Conservation (phyloP, 805 yeast genomes). For the Barnettozyma populi region DNA sequence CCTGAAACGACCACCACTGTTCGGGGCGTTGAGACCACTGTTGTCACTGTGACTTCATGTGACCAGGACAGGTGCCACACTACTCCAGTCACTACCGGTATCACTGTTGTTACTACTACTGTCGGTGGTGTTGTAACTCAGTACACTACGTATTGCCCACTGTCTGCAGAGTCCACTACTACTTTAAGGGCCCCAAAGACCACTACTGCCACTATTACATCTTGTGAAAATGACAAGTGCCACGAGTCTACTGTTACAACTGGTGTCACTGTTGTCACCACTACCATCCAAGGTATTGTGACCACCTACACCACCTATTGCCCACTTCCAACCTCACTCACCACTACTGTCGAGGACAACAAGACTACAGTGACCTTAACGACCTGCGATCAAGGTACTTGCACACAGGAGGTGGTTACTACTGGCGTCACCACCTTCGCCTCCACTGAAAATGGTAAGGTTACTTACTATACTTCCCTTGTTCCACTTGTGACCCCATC, state of each 20-base stretch:
- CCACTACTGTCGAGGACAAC: not conserved
- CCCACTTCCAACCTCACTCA: not conserved
- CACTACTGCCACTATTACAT: constrained; percentile 1
- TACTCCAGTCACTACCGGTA: constrained; percentile 4
- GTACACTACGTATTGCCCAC: not conserved
- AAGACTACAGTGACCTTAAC: not conserved
- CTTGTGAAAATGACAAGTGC: constrained; percentile 1
- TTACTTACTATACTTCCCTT: not conserved
- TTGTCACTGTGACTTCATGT: constrained; percentile 9
- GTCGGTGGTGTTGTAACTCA: constrained; percentile 8
- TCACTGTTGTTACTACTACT: constrained; percentile 4
- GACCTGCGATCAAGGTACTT: not conserved
- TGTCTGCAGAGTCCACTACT: not conserved
- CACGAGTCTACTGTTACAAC: not conserved
- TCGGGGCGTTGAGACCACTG: not conserved
- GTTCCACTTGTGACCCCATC: not conserved
- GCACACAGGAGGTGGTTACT: not conserved
- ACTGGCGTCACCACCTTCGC: not conserved
- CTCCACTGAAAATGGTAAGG: not conserved
- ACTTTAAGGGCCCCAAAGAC: not conserved
- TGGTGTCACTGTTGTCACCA: not conserved
- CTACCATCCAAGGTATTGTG: not conserved
- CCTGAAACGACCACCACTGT: constrained; percentile 7
- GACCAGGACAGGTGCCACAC: not conserved
- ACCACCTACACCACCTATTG: not conserved